Evolutionary conservation across 2,329 filamentous ascomycete species (phyloP).

Genomic region (Raffaelea ambrosiae): DNA sequence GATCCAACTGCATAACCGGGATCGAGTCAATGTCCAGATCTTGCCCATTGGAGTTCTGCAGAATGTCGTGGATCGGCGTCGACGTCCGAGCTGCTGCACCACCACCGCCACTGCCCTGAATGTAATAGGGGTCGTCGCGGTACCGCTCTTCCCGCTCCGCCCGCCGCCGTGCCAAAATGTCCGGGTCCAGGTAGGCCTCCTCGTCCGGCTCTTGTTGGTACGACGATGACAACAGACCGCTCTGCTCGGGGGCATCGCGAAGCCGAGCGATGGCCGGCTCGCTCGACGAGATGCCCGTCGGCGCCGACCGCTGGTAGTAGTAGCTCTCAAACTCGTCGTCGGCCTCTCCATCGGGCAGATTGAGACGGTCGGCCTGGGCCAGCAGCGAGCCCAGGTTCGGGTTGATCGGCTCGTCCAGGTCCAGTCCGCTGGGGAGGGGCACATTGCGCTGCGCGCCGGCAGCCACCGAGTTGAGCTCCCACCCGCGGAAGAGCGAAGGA

Average conservation of each 20-base stretch:
- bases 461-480: constrained; percentile 89
- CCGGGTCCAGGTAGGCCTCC: constrained; percentile 61
- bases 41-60: constrained; percentile 62
- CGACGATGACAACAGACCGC: constrained; percentile 7
- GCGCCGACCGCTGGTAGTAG: constrained; percentile 49
- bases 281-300: constrained; percentile 40
- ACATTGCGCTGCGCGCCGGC: constrained; percentile 76
- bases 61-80: constrained; percentile 71
- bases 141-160: constrained; percentile 74
- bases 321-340: constrained; percentile 60
- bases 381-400: constrained; percentile 61
- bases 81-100: constrained; percentile 47
- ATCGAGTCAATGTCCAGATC: constrained; percentile 90
- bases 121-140: constrained; percentile 94
- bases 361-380: constrained; percentile 43
- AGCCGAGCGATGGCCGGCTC: constrained; percentile 49
- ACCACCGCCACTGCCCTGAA: constrained; percentile 33
- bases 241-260: constrained; percentile 23
- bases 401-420: constrained; percentile 78
- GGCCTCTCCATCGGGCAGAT: constrained; percentile 26
- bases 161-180: constrained; percentile 65
- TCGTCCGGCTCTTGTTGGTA: constrained; percentile 33
- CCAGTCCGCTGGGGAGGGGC: constrained; percentile 64
- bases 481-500: constrained; percentile 74
- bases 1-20: constrained; percentile 85